Percentiles rank a stretch among this genome's conserved stretches.
Conservation (phyloP, 73 alveolate species). For the Tetrahymena borealis region DNA sequence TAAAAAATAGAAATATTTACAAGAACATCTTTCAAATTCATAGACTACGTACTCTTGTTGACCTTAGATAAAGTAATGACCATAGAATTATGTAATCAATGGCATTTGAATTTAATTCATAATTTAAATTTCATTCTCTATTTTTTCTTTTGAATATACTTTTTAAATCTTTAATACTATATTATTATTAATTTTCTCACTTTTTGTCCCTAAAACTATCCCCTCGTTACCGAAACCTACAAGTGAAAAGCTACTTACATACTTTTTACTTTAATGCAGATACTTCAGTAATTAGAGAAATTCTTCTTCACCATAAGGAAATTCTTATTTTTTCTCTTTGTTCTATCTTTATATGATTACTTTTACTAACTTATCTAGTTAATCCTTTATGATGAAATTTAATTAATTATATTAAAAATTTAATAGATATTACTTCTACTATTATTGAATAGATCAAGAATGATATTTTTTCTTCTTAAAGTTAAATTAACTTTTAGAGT, state of each 20-base stretch:
- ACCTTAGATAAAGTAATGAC: too few species aligned
- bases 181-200: not conserved
- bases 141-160: too few species aligned
- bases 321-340: too few species aligned
- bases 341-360: too few species aligned
- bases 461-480: not conserved
- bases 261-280: too few species aligned
- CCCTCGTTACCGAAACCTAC: not conserved
- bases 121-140: not conserved
- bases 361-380: too few species aligned
- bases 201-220: not conserved
- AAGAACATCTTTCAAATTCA: not conserved
- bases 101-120: not conserved
- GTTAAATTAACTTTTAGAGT: not conserved
- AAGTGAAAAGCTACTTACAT: too few species aligned
- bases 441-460: not conserved
- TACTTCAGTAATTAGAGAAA: too few species aligned
- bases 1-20: too few species aligned
- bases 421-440: not conserved
- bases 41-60: not conserved
- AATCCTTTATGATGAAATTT: not conserved
- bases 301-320: too few species aligned
- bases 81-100: not conserved
- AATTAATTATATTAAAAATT: too few species aligned
- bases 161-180: too few species aligned